Base-by-base conservation (phyloP, 306 rosid species). In the Lagenaria siceraria region DNA sequence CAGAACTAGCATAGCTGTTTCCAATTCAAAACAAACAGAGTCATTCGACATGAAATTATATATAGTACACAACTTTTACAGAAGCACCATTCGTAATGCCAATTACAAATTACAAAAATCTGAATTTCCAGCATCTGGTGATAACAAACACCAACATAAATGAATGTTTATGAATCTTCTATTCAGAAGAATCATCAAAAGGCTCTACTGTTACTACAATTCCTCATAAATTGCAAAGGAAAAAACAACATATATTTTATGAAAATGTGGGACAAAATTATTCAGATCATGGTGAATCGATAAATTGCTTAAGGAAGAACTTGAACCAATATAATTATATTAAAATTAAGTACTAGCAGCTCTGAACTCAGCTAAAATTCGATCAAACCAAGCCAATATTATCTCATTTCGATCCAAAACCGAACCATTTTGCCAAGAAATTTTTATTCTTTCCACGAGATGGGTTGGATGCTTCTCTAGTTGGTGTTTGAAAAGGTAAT, bases 381-480 rank as follows among this genome's bases (percentile, higher is more conserved):
- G 74, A 53, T 6, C 36, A 0, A 56, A 55, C 59, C 59, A 2
- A 13, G 10, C 59, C 35, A 14, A 40, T 2, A 19, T 18, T 38
- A 52, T 49, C 78, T 89, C 86, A 93, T 88, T 89, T 89, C 71
- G 89, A 42, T 61, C 97, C 97, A 84, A 93, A 91, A 86, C 93
- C 93, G 66, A 93, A 89, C 98, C 98, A 91, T 76, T 87, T 88
- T 71, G 91, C 85, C 14, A 91, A 82, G 87, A 83, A 93, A 82
- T 87, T 91, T 77, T 78, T 84, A 64, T 85, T 90, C 83, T 91
- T 93, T 81, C 88, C 93, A 5, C 87, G 84, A 68, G 86, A 48
- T 59, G 80, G 60, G 51, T 88, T 89, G 27, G 85, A 78, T 63
- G 84, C 81, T 43, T 78, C 81, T 75, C 77, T 78, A 31, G 82